Conservation (phyloP, 768 basidiomycete genomes). For the Dictyophora rubrovolvata region DNA sequence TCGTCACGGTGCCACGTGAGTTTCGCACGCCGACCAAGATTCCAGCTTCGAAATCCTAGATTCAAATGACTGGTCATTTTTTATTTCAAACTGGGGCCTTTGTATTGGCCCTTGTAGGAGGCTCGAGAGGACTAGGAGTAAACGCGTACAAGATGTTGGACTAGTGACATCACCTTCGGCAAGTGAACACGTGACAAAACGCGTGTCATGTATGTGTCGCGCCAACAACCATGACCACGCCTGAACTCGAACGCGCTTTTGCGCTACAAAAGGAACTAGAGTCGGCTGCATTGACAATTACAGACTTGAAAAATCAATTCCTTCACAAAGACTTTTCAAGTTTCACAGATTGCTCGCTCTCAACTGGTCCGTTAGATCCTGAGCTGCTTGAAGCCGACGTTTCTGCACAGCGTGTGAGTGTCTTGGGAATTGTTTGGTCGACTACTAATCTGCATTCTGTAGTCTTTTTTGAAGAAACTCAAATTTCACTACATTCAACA, state of each 20-base stretch:
- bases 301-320: slow-evolving; percentile 3
- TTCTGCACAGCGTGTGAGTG: slow-evolving; percentile 48
- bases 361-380: slow-evolving; percentile 25
- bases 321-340: slow-evolving; percentile 2
- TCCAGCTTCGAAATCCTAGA: too few species aligned
- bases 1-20: not conserved
- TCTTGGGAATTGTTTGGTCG: not conserved
- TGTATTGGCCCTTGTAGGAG: too few species aligned
- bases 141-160: too few species aligned
- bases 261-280: slow-evolving; percentile 3
- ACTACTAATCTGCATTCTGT: not conserved
- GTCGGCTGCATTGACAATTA: slow-evolving; percentile 3
- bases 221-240: not conserved
- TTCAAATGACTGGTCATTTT: too few species aligned
- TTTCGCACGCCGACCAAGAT: not conserved
- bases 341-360: slow-evolving; percentile 1
- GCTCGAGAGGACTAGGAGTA: too few species aligned
- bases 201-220: not conserved
- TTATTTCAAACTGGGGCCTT: too few species aligned
- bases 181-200: slow-evolving; percentile 2
- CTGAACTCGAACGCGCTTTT: slow-evolving; percentile 7
- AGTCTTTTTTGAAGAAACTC: slow-evolving; percentile 69
- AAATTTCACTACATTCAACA: slow-evolving; percentile 88
- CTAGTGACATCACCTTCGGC: too few species aligned
- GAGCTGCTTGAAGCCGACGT: slow-evolving; percentile 49